Conservation (phyloP, 1,284 basidiomycete species). For the Ganoderma lingzhi region DNA sequence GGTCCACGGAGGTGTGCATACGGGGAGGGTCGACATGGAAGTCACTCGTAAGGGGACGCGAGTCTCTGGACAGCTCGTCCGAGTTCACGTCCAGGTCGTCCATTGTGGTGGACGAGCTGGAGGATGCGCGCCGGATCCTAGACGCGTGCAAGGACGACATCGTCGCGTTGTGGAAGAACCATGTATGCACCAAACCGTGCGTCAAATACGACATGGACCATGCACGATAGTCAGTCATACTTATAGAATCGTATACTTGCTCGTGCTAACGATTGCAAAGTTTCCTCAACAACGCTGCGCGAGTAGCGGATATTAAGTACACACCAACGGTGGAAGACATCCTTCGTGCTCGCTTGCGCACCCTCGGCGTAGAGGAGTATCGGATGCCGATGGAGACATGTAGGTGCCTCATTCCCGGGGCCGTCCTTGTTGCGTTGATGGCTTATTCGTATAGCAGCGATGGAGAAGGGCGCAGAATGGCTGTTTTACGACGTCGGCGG, state of each 20-base stretch:
- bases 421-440: background rate
- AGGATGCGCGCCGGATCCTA: slow-evolving; percentile 57
- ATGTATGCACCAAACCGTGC: slow-evolving; percentile 50
- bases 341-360: slow-evolving; percentile 68
- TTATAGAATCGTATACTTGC: background rate
- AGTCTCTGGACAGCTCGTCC: background rate
- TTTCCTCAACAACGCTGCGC: slow-evolving; percentile 62
- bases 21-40: slow-evolving; percentile 61
- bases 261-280: slow-evolving; percentile 41
- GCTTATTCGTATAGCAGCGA: slow-evolving; percentile 15
- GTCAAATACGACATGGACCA: slow-evolving; percentile 52
- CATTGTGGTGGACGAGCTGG: slow-evolving; percentile 40
- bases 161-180: slow-evolving; percentile 56
- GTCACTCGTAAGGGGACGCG: slow-evolving; percentile 33
- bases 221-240: slow-evolving; percentile 62
- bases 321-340: slow-evolving; percentile 68
- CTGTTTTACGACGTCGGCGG: slow-evolving; percentile 72
- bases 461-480: slow-evolving; percentile 57
- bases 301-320: slow-evolving; percentile 60
- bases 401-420: slow-evolving; percentile 26
- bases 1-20: slow-evolving; percentile 50
- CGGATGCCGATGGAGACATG: slow-evolving; percentile 59
- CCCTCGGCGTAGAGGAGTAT: slow-evolving; percentile 70
- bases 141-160: slow-evolving; percentile 65
- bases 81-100: slow-evolving; percentile 15